These are phyloP conservation scores for Ilyonectria mors-panacis DNA, from an alignment of 2,329 filamentous ascomycete species.

Conservation along the genomic window DNA sequence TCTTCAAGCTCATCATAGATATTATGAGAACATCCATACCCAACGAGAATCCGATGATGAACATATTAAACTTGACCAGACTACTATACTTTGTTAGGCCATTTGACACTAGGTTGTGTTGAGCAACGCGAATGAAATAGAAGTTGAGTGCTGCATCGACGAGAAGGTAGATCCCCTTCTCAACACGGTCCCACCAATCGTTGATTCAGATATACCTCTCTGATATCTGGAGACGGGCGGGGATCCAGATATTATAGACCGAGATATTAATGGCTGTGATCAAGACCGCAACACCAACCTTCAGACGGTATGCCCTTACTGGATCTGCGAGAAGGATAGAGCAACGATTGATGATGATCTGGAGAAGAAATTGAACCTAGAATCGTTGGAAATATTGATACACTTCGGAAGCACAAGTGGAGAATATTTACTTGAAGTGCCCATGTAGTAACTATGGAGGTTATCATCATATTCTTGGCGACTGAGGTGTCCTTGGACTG, in stretches of 20 bases:
- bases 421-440: constrained; percentile 42
- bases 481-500: too few relatives aligned
- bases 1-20: constrained; percentile 48
- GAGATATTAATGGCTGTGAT: constrained; percentile 48
- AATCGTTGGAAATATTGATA: constrained; percentile 1
- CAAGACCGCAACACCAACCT: constrained; percentile 37
- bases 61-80: constrained; percentile 48
- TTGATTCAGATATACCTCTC: constrained; percentile 45
- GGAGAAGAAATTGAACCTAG: constrained; percentile 44
- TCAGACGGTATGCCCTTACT: constrained; percentile 37
- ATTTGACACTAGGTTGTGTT: constrained; percentile 37
- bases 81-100: constrained; percentile 46
- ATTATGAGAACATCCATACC: constrained; percentile 49
- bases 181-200: constrained; percentile 46
- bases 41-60: constrained; percentile 48
- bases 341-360: constrained; percentile 48
- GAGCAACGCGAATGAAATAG: constrained; percentile 47
- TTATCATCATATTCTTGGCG: constrained; percentile 11
- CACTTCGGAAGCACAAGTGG: not conserved
- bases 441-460: constrained; percentile 43
- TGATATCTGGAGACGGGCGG: constrained; percentile 43
- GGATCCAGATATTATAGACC: constrained; percentile 48
- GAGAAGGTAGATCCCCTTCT: constrained; percentile 48
- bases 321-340: constrained; percentile 43
- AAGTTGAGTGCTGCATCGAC: constrained; percentile 44